These are phyloP conservation scores for Fraxinus nigra DNA, from an alignment of 305 asterid species.

Conservation along the genomic window DNA sequence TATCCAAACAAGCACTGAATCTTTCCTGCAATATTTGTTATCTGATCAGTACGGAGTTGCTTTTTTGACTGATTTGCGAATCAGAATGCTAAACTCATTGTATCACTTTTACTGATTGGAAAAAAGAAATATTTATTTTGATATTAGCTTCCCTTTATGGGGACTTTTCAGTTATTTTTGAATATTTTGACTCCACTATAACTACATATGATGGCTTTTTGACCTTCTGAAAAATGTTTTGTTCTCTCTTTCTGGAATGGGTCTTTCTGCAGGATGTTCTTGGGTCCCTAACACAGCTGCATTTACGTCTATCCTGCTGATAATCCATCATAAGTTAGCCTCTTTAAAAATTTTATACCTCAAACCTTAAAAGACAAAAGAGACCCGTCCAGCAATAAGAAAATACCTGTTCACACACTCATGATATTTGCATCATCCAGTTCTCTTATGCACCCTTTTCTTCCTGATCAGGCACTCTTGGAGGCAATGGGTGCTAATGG, in stretches of 20 bases:
- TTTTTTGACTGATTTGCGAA: neutral
- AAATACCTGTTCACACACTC: neutral
- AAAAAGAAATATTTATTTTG: no score
- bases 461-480: slow-evolving; percentile 66
- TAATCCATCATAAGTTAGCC: neutral
- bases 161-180: neutral
- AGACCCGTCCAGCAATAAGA: neutral
- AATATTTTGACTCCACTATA: slow-evolving; percentile 2
- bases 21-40: slow-evolving; percentile 8
- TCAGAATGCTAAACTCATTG: neutral
- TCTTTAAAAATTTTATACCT: neutral
- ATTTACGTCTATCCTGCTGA: neutral
- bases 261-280: neutral
- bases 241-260: neutral
- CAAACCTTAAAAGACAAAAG: slow-evolving; percentile 1
- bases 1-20: neutral
- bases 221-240: neutral
- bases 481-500: slow-evolving; percentile 78
- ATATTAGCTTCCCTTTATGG: neutral
- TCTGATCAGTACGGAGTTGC: neutral
- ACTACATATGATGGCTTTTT: neutral
- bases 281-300: neutral
- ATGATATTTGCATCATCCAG: neutral
- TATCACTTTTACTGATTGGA: no score
- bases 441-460: slow-evolving; percentile 23